Evolutionary conservation across 768 basidiomycete genomes (phyloP).

Genomic region (Macrolepiota dolichaula): DNA sequence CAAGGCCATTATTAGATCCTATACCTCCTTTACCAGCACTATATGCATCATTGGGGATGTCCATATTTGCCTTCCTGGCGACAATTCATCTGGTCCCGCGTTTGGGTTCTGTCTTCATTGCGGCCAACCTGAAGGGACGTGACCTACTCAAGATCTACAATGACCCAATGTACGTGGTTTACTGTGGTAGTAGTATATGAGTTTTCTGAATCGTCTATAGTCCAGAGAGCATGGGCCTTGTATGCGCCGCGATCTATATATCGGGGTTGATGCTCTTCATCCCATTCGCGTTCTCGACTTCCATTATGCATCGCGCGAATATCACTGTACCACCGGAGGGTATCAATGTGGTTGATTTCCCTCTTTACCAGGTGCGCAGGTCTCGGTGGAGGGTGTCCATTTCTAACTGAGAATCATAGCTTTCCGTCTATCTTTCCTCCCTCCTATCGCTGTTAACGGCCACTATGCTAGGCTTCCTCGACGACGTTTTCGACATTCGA

Average conservation of each 20-base stretch:
- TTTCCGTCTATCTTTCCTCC: slow-evolving; percentile 91
- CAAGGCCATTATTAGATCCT: slow-evolving; percentile 69
- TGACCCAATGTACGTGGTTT: slow-evolving; percentile 57
- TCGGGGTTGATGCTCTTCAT: slow-evolving; percentile 87
- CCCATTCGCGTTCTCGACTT: slow-evolving; percentile 88
- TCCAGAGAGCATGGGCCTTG: slow-evolving; percentile 91
- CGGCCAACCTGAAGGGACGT: slow-evolving; percentile 77
- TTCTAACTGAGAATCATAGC: slow-evolving; percentile 34
- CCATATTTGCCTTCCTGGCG: slow-evolving; percentile 75
- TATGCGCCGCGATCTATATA: slow-evolving; percentile 88
- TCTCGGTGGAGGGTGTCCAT: background rate
- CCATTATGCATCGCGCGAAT: slow-evolving; percentile 46
- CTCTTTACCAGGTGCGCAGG: slow-evolving; percentile 70
- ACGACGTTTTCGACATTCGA: slow-evolving; percentile 97
- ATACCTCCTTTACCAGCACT: slow-evolving; percentile 68
- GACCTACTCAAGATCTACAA: slow-evolving; percentile 84
- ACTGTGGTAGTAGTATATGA: background rate
- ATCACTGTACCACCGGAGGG: slow-evolving; percentile 50
- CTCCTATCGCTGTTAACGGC: slow-evolving; percentile 90
- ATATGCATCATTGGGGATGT: slow-evolving; percentile 79
- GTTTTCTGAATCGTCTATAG: slow-evolving; percentile 34
- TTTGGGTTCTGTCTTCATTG: slow-evolving; percentile 75
- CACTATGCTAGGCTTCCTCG: slow-evolving; percentile 91
- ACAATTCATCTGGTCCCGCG: slow-evolving; percentile 80
- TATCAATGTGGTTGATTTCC: slow-evolving; percentile 64